Percentiles rank a stretch among this genome's conserved stretches.
These are phyloP conservation scores for Trichoderma sp. DNA, from an alignment of 2,329 filamentous ascomycete species.

Conservation along the genomic window DNA sequence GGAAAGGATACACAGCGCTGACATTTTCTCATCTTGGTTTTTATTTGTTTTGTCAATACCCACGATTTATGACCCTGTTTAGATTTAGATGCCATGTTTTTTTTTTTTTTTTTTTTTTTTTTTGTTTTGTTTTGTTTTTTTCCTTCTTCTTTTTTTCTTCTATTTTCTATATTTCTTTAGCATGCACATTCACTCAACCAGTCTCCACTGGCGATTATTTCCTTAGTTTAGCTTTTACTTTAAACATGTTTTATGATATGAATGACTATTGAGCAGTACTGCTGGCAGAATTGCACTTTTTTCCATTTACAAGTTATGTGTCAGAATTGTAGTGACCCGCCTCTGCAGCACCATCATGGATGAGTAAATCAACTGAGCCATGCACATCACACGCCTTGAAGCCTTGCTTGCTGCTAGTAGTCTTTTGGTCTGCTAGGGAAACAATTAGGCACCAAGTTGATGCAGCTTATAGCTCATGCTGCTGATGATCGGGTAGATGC, in stretches of 20 bases:
- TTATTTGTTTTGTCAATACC: constrained; percentile 13
- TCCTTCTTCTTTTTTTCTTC: too few species aligned
- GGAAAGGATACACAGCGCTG: constrained; percentile 10
- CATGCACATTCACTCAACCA: constrained; percentile 14
- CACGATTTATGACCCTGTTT: not conserved
- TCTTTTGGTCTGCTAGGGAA: not conserved
- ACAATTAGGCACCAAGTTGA: not conserved
- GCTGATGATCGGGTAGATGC: not conserved
- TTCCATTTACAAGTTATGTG: not conserved
- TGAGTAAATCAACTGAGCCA: not conserved
- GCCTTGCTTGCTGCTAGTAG: not conserved
- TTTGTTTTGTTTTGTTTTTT: too few species aligned
- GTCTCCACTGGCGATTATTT: constrained; percentile 9
- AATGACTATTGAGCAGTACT: not conserved
- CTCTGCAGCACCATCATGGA: not conserved
- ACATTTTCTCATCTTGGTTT: not conserved
- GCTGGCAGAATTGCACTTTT: not conserved
- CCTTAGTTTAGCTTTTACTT: not conserved
- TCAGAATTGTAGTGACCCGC: not conserved
- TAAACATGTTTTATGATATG: not conserved
- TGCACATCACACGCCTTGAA: too few species aligned
- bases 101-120: too few species aligned
- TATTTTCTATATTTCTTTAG: not conserved
- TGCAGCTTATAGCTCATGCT: not conserved
- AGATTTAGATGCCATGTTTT: constrained; percentile 15